Conservation (phyloP, 129 eudicot species). For the Ambrosia trifida region DNA sequence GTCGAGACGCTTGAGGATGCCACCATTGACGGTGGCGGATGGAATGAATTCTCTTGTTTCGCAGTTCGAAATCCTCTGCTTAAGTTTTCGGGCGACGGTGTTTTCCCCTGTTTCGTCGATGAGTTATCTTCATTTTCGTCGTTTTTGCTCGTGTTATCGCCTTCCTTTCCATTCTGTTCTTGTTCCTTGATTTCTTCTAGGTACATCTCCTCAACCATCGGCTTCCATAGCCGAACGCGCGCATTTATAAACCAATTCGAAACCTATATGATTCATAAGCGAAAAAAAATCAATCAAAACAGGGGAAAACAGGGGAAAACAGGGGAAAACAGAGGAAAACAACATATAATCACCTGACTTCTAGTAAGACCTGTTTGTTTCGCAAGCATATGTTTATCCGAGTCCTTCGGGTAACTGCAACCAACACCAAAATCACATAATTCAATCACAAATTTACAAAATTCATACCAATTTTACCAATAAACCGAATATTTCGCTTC, state of each 20-base stretch:
- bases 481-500: conserved; percentile 18
- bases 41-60: conserved; percentile 44
- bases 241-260: conserved; percentile 97
- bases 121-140: conserved; percentile 51
- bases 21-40: conserved; percentile 31
- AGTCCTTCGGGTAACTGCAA: conserved; percentile 89
- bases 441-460: background rate
- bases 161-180: conserved; percentile 55
- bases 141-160: conserved; percentile 41
- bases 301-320: too few relatives aligned
- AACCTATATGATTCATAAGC: conserved; percentile 49
- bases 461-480: background rate
- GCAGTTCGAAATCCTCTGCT: conserved; percentile 37
- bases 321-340: too few relatives aligned
- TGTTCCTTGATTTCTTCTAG: conserved; percentile 73
- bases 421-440: background rate
- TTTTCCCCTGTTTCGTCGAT: conserved; percentile 44
- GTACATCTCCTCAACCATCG: conserved; percentile 98
- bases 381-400: conserved; percentile 91
- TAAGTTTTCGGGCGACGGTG: conserved; percentile 34
- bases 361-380: conserved; percentile 92
- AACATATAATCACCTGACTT: conserved; percentile 61
- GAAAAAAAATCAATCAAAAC: background rate
- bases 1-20: conserved; percentile 34
- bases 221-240: conserved; percentile 93